Conservation (phyloP, 2,329 filamentous ascomycete genomes). For the Fusarium sp. region DNA sequence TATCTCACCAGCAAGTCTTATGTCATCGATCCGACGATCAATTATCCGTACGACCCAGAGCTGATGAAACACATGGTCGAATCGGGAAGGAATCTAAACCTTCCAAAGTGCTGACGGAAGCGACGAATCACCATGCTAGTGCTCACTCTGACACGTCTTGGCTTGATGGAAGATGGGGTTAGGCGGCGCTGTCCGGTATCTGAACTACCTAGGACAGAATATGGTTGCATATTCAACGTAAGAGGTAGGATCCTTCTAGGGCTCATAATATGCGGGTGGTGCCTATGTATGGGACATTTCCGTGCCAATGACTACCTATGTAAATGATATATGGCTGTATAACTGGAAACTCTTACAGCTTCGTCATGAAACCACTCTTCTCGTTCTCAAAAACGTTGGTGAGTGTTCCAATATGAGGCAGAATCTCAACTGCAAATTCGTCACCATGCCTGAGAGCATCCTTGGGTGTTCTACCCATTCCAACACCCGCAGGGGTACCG, state of each 20-base stretch:
- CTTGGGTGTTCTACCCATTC: constrained; percentile 74
- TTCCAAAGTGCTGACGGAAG: background rate
- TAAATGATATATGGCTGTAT: background rate
- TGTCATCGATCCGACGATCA: background rate
- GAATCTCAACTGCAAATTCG: constrained; percentile 59
- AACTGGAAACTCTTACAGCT: constrained; percentile 9
- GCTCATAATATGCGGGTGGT: background rate
- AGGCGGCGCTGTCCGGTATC: background rate
- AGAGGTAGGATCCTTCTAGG: background rate
- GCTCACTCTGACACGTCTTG: background rate
- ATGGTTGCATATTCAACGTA: background rate
- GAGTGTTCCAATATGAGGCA: constrained; percentile 58
- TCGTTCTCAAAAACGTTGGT: constrained; percentile 51
- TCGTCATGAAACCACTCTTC: constrained; percentile 31
- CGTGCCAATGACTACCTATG: background rate
- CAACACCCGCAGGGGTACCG: constrained; percentile 76
- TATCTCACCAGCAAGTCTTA: background rate
- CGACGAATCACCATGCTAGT: background rate
- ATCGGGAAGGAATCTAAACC: background rate
- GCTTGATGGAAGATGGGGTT: background rate
- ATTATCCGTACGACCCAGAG: background rate
- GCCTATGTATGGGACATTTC: background rate
- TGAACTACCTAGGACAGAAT: background rate
- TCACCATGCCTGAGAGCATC: constrained; percentile 77
- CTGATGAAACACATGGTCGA: background rate